These are phyloP conservation scores for Favolaschia claudopus DNA, from an alignment of 768 basidiomycete genomes.

Conservation along the genomic window DNA sequence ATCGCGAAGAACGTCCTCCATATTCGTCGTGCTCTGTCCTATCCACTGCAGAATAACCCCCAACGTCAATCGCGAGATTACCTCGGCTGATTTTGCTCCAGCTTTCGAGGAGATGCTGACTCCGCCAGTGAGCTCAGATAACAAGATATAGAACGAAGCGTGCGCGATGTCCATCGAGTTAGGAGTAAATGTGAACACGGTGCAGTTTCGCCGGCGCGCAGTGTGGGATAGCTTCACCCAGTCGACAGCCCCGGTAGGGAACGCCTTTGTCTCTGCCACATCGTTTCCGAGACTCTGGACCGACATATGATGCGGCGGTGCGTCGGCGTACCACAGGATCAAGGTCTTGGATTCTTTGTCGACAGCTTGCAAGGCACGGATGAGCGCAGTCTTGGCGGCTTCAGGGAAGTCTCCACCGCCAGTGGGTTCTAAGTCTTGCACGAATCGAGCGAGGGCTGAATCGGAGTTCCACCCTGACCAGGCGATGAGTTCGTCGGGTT, in stretches of 20 bases:
- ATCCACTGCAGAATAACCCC: constrained; percentile 36
- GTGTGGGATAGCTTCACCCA: constrained; percentile 36
- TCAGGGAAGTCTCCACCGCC: constrained; percentile 39
- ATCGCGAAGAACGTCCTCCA: constrained; percentile 13
- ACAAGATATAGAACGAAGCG: constrained; percentile 29
- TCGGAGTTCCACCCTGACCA: constrained; percentile 38
- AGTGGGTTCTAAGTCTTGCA: constrained; percentile 13
- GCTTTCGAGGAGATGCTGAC: constrained; percentile 27
- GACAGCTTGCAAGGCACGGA: constrained; percentile 30
- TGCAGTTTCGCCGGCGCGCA: constrained; percentile 28
- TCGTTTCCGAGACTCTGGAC: constrained; percentile 25
- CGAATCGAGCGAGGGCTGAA: constrained; percentile 26
- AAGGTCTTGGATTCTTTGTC: constrained; percentile 31
- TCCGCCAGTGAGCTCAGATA: constrained; percentile 33
- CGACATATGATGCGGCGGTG: constrained; percentile 33
- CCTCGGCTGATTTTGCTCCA: constrained; percentile 9
- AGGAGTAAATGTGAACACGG: constrained; percentile 32
- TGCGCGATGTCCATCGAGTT: constrained; percentile 4
- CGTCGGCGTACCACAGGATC: constrained; percentile 38
- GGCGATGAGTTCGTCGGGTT: constrained; percentile 25
- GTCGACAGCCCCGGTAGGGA: constrained; percentile 31
- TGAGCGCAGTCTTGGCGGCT: constrained; percentile 37
- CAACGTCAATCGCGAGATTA: constrained; percentile 33
- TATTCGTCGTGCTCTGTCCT: constrained; percentile 24
- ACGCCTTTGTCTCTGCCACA: constrained; percentile 28